Conservation (phyloP, 179 eudicot species). For the Drosera spatulata region DNA sequence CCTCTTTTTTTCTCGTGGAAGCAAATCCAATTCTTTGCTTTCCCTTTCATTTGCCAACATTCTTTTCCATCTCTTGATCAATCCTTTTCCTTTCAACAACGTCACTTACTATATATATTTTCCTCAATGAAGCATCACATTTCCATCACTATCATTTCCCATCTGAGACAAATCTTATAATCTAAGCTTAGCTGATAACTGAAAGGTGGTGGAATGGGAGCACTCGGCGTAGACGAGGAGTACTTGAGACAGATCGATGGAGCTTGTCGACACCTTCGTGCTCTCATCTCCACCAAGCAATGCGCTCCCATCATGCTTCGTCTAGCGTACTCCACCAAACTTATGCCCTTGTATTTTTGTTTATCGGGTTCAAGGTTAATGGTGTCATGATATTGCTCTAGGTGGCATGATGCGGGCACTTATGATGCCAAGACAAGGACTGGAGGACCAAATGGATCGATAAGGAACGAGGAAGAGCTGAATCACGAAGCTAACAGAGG, state of each 20-base stretch:
- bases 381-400: conserved; percentile 4
- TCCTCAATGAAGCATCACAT: no score
- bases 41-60: not conserved
- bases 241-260: conserved; percentile 54
- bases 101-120: no score
- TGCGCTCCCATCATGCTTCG: conserved; percentile 94
- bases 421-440: conserved; percentile 61
- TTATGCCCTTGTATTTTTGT: not conserved
- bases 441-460: conserved; percentile 90
- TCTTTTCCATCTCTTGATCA: not conserved
- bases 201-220: not conserved
- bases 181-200: no score
- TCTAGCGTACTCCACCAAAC: conserved; percentile 39
- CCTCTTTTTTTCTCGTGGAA: not conserved
- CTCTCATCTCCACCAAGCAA: conserved; percentile 50
- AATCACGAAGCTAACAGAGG: conserved; percentile 53
- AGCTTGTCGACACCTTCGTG: conserved; percentile 66
- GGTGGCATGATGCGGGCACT: conserved; percentile 98
- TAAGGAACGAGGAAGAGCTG: conserved; percentile 49
- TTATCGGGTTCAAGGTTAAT: not conserved
- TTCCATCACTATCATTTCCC: no score
- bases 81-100: no score
- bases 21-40: not conserved
- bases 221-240: conserved; percentile 27
- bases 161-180: no score